Evolutionary conservation across 2,329 filamentous ascomycete genomes (phyloP).

Genomic region (Coleophoma crateriformis): DNA sequence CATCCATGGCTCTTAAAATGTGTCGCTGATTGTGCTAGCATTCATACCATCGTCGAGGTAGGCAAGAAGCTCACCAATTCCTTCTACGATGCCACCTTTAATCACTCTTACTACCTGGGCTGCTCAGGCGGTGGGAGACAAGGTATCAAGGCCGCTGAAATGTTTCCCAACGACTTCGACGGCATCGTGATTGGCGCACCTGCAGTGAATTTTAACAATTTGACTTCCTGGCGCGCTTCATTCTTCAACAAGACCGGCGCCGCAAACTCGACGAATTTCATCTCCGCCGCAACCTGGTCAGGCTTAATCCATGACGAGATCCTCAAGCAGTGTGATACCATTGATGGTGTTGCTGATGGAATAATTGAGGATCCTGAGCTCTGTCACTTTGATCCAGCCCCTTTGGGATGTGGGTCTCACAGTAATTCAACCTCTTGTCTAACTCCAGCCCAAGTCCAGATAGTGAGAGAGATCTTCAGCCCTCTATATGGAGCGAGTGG

Average conservation of each 20-base stretch:
- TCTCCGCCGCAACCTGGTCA: slow-evolving; percentile 14
- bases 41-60: slow-evolving; percentile 4
- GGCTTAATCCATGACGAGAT: slow-evolving; percentile 16
- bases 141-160: slow-evolving; percentile 32
- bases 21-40: slow-evolving; percentile 1
- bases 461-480: slow-evolving; percentile 11
- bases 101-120: slow-evolving; percentile 30
- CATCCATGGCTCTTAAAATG: background rate
- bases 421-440: slow-evolving; percentile 7
- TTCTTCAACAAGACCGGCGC: slow-evolving; percentile 10
- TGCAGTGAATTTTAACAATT: slow-evolving; percentile 19
- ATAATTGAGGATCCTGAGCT: slow-evolving; percentile 30
- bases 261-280: slow-evolving; percentile 23
- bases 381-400: slow-evolving; percentile 24
- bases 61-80: slow-evolving; percentile 16
- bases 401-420: slow-evolving; percentile 1
- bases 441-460: slow-evolving; percentile 10
- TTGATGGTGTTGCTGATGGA: slow-evolving; percentile 30
- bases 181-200: slow-evolving; percentile 33
- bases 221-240: slow-evolving; percentile 6
- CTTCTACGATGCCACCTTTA: slow-evolving; percentile 26
- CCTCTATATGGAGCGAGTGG: slow-evolving; percentile 10
- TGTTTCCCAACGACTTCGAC: slow-evolving; percentile 32
- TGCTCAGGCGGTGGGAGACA: slow-evolving; percentile 35
- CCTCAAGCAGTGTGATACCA: slow-evolving; percentile 27